phyloP scores from a whole-genome alignment of 75 land plant species.

The Pseudotsuga menziesii region DNA sequence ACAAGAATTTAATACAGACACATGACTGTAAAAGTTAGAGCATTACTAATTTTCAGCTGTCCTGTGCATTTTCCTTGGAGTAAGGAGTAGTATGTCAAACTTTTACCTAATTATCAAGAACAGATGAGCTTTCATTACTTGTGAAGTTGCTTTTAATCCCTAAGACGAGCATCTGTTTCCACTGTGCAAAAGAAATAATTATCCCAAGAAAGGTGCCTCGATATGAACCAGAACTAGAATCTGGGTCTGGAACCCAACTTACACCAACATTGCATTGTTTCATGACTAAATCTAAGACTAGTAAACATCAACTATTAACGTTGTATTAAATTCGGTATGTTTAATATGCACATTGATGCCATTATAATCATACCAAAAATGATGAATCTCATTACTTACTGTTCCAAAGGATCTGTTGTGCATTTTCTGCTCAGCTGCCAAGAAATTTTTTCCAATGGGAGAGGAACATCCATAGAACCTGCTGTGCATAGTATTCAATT shows the following conservation, averaged over 20 bases:
- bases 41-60: no score
- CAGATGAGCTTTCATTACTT: background rate
- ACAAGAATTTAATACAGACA: no score
- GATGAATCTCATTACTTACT: background rate
- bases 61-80: no score
- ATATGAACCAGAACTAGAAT: background rate
- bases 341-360: background rate
- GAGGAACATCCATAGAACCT: constrained; percentile 10
- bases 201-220: background rate
- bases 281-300: background rate
- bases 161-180: background rate
- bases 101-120: background rate
- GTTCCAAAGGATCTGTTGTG: constrained; percentile 2
- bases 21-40: no score
- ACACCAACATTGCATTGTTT: background rate
- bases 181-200: background rate
- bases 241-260: background rate
- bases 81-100: no score
- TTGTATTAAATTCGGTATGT: background rate
- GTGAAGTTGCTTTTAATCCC: background rate
- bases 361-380: background rate
- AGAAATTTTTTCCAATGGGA: constrained; percentile 10
- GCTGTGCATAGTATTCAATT: background rate
- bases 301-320: background rate
- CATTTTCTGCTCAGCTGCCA: background rate